phyloP scores from a whole-genome alignment of 2,329 filamentous ascomycete species.

The Ilyonectria sp. region DNA sequence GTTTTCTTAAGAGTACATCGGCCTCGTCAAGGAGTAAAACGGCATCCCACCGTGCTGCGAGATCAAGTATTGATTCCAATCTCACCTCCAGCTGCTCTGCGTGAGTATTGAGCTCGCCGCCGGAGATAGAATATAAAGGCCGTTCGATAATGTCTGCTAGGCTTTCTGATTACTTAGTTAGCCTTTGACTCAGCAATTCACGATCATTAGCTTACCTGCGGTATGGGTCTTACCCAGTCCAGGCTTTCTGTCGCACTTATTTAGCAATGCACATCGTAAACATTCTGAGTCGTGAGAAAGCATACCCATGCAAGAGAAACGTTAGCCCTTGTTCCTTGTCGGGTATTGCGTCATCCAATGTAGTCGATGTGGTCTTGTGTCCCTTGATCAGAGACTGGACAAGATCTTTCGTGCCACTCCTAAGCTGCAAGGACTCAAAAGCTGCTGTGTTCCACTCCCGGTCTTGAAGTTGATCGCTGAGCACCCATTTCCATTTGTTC shows the following conservation, averaged over 20 bases:
- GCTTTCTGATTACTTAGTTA: no score
- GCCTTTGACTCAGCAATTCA: no score
- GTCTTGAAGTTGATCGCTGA: conserved; percentile 15
- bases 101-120: no score
- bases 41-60: conserved; percentile 10
- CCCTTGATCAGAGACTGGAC: conserved; percentile 13
- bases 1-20: conserved; percentile 1
- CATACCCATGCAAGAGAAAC: conserved; percentile 21
- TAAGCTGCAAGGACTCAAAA: conserved; percentile 19
- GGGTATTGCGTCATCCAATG: conserved; percentile 22
- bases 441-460: conserved; percentile 13
- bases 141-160: no score
- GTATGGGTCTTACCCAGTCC: no score
- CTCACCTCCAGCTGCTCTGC: no score
- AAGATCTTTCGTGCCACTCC: conserved; percentile 16
- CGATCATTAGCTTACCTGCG: no score
- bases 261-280: no score
- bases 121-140: no score
- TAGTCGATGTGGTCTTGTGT: conserved; percentile 8
- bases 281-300: not conserved
- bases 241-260: no score
- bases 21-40: not conserved
- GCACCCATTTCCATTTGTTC: conserved; percentile 20
- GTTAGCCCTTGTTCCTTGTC: conserved; percentile 21
- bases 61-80: not conserved